Percentiles rank a stretch among this genome's conserved stretches.
Conservation (phyloP, 306 rosid genomes). For the Ormosia emarginata region DNA sequence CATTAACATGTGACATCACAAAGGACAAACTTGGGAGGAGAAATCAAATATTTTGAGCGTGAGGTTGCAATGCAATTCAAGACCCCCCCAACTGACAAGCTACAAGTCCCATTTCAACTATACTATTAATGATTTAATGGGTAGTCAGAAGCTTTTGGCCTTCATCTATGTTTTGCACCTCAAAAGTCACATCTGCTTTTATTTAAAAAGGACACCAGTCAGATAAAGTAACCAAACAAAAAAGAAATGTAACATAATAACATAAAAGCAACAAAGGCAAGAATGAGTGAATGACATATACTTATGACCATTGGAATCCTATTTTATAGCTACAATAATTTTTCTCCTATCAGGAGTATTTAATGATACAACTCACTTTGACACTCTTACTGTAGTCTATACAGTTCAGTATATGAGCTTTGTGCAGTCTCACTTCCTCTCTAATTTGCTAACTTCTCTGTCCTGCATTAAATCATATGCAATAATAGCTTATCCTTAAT, state of each 20-base stretch:
- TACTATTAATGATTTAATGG: slow-evolving; percentile 22
- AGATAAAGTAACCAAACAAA: slow-evolving; percentile 21
- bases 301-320: slow-evolving; percentile 12
- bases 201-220: slow-evolving; percentile 1
- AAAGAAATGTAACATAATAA: slow-evolving; percentile 26
- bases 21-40: slow-evolving; percentile 50
- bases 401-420: slow-evolving; percentile 11
- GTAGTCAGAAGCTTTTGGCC: slow-evolving; percentile 34
- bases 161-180: slow-evolving; percentile 41
- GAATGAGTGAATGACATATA: neutral
- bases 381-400: neutral
- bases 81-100: slow-evolving; percentile 28
- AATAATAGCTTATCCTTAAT: neutral
- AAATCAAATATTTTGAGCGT: slow-evolving; percentile 21
- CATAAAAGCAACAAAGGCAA: slow-evolving; percentile 12
- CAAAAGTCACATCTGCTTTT: slow-evolving; percentile 43
- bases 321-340: neutral
- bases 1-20: slow-evolving; percentile 58
- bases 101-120: slow-evolving; percentile 23
- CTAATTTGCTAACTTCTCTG: slow-evolving; percentile 1
- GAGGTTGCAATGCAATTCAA: slow-evolving; percentile 17
- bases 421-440: slow-evolving; percentile 19
- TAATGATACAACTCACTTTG: slow-evolving; percentile 21
- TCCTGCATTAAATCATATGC: slow-evolving; percentile 22
- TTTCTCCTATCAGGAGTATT: slow-evolving; percentile 8